Evolutionary conservation across 176 grass and related monocot genomes (phyloP).

Genomic region (Melocanna baccifera): DNA sequence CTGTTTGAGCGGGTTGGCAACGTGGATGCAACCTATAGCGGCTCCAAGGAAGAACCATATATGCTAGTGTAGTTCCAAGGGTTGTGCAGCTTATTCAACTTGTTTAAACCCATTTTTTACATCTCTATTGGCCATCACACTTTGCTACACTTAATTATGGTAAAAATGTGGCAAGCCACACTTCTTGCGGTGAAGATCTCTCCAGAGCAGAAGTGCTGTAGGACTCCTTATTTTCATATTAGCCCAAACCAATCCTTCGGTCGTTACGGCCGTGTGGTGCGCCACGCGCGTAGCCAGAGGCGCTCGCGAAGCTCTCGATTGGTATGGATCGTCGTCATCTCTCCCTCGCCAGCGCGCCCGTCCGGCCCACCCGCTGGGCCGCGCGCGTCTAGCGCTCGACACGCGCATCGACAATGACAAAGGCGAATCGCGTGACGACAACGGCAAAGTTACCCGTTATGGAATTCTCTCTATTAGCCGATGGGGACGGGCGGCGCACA

Average conservation of each 20-base stretch:
- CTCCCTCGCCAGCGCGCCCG: neutral
- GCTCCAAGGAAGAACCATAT: no score
- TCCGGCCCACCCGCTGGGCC: neutral
- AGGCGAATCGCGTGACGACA: slow-evolving; percentile 27
- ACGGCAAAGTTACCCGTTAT: slow-evolving; percentile 22
- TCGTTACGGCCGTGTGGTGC: neutral
- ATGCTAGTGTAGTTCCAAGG: no score
- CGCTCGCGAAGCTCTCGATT: neutral
- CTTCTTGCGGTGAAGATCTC: neutral
- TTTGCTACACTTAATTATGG: no score
- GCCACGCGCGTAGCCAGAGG: neutral
- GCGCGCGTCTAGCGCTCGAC: neutral
- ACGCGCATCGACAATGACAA: slow-evolving; percentile 35
- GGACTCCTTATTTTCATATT: no score
- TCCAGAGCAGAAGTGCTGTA: neutral
- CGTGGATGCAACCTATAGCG: no score
- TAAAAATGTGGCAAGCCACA: neutral
- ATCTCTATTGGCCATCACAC: no score
- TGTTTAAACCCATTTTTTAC: no score
- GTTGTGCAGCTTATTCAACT: no score
- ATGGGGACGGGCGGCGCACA: slow-evolving; percentile 16
- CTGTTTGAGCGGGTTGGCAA: no score
- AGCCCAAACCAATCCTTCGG: neutral
- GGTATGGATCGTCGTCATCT: neutral
- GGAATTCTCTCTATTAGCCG: slow-evolving; percentile 27